A percentile compares a stretch with the other conserved stretches of the same genome.
phyloP scores from a whole-genome alignment of 805 yeast species.

The Candida ortonii region DNA sequence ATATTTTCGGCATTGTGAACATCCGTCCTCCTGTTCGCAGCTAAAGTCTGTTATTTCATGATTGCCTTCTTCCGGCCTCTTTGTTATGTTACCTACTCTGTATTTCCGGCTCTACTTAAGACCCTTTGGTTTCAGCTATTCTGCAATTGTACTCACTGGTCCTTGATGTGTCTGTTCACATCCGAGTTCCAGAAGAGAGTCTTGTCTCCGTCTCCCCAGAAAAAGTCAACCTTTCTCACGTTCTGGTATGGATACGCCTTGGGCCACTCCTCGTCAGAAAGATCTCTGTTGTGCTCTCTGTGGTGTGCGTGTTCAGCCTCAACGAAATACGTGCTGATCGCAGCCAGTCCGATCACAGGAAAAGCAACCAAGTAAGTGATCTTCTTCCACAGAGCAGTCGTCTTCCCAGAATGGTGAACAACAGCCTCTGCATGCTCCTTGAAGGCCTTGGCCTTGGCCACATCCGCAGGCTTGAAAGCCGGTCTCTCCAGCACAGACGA shows the following conservation, averaged over 20 bases:
- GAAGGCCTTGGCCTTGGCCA: conserved; percentile 71
- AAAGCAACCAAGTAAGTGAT: conserved; percentile 75
- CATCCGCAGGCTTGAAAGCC: conserved; percentile 49
- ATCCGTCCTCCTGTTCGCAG: not conserved
- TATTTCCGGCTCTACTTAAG: not conserved
- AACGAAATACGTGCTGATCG: conserved; percentile 74
- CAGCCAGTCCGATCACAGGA: conserved; percentile 76
- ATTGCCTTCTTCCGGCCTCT: not conserved
- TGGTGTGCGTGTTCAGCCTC: conserved; percentile 91
- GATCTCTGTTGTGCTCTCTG: conserved; percentile 69
- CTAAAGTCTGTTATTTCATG: not conserved
- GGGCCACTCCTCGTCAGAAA: conserved; percentile 92
- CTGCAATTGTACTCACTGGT: conserved; percentile 25
- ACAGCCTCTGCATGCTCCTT: conserved; percentile 58
- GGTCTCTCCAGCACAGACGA: conserved; percentile 33
- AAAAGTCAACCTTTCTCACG: conserved; percentile 80
- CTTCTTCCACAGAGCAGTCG: conserved; percentile 82
- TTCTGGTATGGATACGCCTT: conserved; percentile 87
- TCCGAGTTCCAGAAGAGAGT: conserved; percentile 95
- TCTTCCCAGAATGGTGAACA: conserved; percentile 73
- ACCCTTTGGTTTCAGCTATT: not conserved
- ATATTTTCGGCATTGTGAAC: conserved; percentile 64
- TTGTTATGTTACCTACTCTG: not conserved
- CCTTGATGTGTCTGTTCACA: conserved; percentile 77
- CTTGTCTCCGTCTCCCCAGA: conserved; percentile 99